Evolutionary conservation across 176 grass and related monocot species (phyloP), one percentile per base, ranked within the genome.

Genomic region (Oropetium thomaeum): DNA sequence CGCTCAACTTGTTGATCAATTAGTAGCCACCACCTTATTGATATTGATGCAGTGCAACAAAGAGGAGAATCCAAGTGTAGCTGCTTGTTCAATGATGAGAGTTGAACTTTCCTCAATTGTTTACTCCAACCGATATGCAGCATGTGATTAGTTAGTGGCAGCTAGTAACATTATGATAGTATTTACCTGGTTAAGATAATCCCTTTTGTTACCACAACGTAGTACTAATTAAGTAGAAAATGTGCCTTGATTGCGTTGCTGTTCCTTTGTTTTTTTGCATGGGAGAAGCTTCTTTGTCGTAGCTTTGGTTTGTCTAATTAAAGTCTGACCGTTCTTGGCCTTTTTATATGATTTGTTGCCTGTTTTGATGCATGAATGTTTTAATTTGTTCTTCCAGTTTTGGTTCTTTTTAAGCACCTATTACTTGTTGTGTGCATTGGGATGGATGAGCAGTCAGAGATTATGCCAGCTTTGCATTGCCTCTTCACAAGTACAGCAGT

Each of bases 211-310:
- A 60, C 40, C 45, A 58, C 22, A 42, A 63, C 44, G 62, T 54
- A 41, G 63, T 34, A 59, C 39, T 64, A 64, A 64, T 60, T 48
- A 48, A n/a, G 72, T 14, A 34, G 59, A 23, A 44, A 71, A 23
- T 76, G 59, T 51, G 59, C n/a, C 60, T 52, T 58, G 52, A 4
- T 39, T 67, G 48, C 47, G 45, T 27, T 41, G 65, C 37, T n/a
- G n/a, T 62, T 38, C 74, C 28, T 78, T 80, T 78, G 28, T 57
- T 65, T 57, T 65, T 63, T 49, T 87, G 77, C 77, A 82, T 75
- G 86, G 84, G 64, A 45, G 85, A 88, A 88, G 86, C 81, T 88
- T 88, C 81, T 88, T 42, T 84, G 60, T 79, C 34, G 2, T 70
- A 69, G 86, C 71, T 65, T 77, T 88, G 69, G 62, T 16, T 62